phyloP scores from a whole-genome alignment of 306 rosid species.

The Malus asiatica region DNA sequence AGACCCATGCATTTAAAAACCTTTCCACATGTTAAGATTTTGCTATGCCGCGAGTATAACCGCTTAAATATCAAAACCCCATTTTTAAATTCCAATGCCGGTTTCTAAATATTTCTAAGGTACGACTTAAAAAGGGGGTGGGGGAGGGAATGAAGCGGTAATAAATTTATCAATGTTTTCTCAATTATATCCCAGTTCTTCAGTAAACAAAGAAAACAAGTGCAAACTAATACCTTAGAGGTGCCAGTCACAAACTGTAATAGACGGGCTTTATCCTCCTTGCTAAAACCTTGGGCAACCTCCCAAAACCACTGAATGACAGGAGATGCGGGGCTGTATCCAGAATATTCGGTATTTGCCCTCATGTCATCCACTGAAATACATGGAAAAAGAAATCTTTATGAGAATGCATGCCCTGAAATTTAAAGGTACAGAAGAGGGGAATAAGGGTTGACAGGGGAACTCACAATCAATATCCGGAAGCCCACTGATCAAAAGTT shows the following conservation, averaged over 20 bases:
- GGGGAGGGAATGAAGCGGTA: background rate
- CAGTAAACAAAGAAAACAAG: background rate
- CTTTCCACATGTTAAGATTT: background rate
- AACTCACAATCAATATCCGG: conserved; percentile 92
- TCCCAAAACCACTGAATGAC: conserved; percentile 98
- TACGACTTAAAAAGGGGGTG: background rate
- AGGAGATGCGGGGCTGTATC: conserved; percentile 76
- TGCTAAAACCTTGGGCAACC: conserved; percentile 81
- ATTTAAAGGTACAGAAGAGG: background rate
- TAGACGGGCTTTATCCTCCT: conserved; percentile 96
- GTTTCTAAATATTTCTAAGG: background rate
- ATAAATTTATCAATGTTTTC: background rate
- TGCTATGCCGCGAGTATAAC: background rate
- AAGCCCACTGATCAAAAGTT: conserved; percentile 87
- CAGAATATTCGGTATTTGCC: conserved; percentile 93
- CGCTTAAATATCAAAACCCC: background rate
- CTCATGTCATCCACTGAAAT: conserved; percentile 94
- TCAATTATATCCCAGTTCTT: background rate
- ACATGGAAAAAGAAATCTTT: conserved; percentile 6
- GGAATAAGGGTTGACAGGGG: background rate
- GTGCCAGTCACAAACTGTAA: conserved; percentile 99
- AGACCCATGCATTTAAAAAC: background rate
- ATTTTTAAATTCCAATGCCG: background rate
- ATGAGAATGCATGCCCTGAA: conserved; percentile 13
- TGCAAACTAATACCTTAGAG: conserved; percentile 62